Conservation (phyloP, 2,329 filamentous ascomycete genomes). For the Tolypocladium nubicola region DNA sequence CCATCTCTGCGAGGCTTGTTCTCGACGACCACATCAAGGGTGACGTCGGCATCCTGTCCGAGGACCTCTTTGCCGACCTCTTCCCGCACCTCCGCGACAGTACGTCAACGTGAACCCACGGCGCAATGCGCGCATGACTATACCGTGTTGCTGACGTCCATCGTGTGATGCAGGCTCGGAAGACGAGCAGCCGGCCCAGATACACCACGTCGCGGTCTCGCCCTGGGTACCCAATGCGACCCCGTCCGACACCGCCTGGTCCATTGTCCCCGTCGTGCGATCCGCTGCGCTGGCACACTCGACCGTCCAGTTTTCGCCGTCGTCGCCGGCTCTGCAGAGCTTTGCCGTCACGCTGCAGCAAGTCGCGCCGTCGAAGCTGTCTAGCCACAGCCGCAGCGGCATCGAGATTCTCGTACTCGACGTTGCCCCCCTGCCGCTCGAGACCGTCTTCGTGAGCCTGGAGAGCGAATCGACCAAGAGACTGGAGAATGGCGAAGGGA, state of each 20-base stretch:
- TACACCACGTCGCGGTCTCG: slow-evolving; percentile 60
- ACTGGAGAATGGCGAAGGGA: slow-evolving; percentile 73
- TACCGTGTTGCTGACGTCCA: background rate
- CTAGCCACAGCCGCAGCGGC: slow-evolving; percentile 60
- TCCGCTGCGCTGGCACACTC: slow-evolving; percentile 59
- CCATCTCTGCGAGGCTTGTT: slow-evolving; percentile 69
- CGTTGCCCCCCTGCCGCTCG: slow-evolving; percentile 67
- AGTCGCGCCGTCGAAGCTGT: slow-evolving; percentile 64
- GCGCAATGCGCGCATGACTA: background rate
- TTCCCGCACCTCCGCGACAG: slow-evolving; percentile 52
- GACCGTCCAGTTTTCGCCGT: slow-evolving; percentile 68
- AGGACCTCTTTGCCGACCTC: slow-evolving; percentile 74
- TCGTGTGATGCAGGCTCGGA: slow-evolving; percentile 14
- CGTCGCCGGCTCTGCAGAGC: slow-evolving; percentile 63
- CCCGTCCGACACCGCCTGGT: slow-evolving; percentile 63
- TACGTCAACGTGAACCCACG: slow-evolving; percentile 24
- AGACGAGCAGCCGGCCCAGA: slow-evolving; percentile 25
- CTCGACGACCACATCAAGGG: slow-evolving; percentile 79
- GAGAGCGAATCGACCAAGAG: slow-evolving; percentile 72
- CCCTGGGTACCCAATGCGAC: slow-evolving; percentile 56
- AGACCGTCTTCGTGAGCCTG: slow-evolving; percentile 78
- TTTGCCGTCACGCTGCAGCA: slow-evolving; percentile 66
- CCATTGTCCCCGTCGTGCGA: slow-evolving; percentile 64
- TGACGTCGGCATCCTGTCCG: slow-evolving; percentile 76
- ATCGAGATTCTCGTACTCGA: slow-evolving; percentile 80